Conservation (phyloP, 2,329 filamentous ascomycete species). For the Paecilomyces sp. region DNA sequence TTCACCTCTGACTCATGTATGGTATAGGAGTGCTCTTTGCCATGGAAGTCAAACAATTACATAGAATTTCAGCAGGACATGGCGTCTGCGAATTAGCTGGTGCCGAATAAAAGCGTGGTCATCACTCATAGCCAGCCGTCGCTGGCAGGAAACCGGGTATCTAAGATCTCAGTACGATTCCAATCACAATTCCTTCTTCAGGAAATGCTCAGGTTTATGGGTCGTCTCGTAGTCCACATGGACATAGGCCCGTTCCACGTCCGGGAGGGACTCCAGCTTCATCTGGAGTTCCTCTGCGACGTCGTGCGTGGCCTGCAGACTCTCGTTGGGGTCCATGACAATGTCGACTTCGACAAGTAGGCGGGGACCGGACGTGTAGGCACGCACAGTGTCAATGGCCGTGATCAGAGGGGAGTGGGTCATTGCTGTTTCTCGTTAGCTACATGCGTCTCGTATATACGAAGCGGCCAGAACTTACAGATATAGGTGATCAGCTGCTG, state of each 20-base stretch:
- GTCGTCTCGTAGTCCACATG: slow-evolving; percentile 97
- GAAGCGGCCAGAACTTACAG: slow-evolving; percentile 42
- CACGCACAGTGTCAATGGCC: slow-evolving; percentile 90
- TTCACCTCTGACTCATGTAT: not conserved
- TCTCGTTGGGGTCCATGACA: slow-evolving; percentile 74
- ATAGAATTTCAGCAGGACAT: not conserved
- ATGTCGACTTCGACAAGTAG: slow-evolving; percentile 94
- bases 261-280: slow-evolving; percentile 84
- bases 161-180: not conserved
- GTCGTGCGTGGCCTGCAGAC: slow-evolving; percentile 76
- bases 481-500: slow-evolving; percentile 95
- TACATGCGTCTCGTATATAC: not conserved
- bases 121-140: not conserved
- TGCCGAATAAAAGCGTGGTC: not conserved
- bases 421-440: slow-evolving; percentile 45
- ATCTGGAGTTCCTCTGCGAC: slow-evolving; percentile 89
- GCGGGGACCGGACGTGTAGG: slow-evolving; percentile 82
- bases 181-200: slow-evolving; percentile 57
- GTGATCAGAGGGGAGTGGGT: slow-evolving; percentile 77
- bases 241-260: slow-evolving; percentile 90
- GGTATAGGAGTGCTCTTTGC: not conserved
- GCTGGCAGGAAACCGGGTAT: not conserved
- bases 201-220: slow-evolving; percentile 80
- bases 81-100: not conserved
- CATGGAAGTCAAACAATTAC: not conserved